Evolutionary conservation across 1,284 basidiomycete species (phyloP), one percentile per base, ranked within the genome.

Genomic region (Ceratobasidium sp.): DNA sequence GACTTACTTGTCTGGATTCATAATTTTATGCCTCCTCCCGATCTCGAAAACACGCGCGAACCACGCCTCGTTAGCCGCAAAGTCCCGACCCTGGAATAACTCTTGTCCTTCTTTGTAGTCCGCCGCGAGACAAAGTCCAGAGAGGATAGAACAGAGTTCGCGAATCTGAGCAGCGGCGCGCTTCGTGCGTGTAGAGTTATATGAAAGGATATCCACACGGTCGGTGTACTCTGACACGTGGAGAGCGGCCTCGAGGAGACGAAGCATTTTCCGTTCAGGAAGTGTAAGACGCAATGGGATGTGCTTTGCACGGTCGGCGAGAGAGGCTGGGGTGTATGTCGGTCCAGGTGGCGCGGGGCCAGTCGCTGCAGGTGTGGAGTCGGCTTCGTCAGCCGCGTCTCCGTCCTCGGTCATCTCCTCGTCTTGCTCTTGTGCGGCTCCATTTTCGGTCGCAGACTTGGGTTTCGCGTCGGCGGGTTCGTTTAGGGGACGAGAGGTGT

Each of bases 71-170:
- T 94, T 94, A 2, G 87, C 85, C 76, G 90, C 84, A 80, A 94
- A 94, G 81, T 94, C 92, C 24, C 91, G 87, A 77, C 92, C 90
- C 50, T 87, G 83, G 80, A 94, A 94, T 27, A 94, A 85, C 77
- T 93, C 91, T 78, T 94, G 93, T n/a, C 93, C 93, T 77, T 88
- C 87, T 81, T 93, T 94, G 81, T 94, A 94, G 81, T 94, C 92
- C 7, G 92, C 91, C 7, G 91, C 89, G 8, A 94, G 84, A 24
- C 94, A 84, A 11, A 94, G 84, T 0, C 93, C 93, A 31, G 91
- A 92, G 83, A 94, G 87, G 79, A 94, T 93, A 0, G 93, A 91
- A 78, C 93, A 94, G 1, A 94, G 85, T 79, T 94, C 93, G 48
- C 91, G 88, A 77, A 94, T 93, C 79, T 94, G 93, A 63, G 90